Evolutionary conservation across 768 basidiomycete genomes (phyloP).

Genomic region (Porpolomopsis calyptriformis): DNA sequence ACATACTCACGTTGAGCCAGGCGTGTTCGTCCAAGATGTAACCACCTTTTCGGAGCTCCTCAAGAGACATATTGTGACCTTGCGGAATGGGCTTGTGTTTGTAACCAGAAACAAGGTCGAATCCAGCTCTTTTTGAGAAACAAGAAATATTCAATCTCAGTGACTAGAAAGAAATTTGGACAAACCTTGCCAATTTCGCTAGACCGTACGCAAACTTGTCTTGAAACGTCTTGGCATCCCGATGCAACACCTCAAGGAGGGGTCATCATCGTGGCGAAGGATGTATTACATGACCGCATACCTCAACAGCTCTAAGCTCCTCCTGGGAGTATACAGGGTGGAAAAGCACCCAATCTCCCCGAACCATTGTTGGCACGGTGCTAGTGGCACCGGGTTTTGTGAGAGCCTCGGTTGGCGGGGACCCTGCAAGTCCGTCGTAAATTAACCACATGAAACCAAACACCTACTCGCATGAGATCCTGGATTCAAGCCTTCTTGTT

Average conservation of each 20-base stretch:
- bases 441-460: too few species aligned
- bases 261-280: neutral
- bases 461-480: neutral
- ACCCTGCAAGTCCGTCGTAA: too few species aligned
- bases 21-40: conserved; percentile 62
- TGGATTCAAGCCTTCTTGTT: neutral
- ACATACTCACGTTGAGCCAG: conserved; percentile 58
- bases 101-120: conserved; percentile 82
- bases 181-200: conserved; percentile 44
- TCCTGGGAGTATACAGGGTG: conserved; percentile 81
- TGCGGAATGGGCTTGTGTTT: conserved; percentile 60
- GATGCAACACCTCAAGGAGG: conserved; percentile 51
- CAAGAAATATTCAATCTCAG: conserved; percentile 2
- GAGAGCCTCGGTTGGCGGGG: conserved; percentile 12
- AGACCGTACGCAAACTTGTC: conserved; percentile 67
- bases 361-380: conserved; percentile 44
- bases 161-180: conserved; percentile 7
- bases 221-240: conserved; percentile 47
- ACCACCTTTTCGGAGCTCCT: conserved; percentile 64
- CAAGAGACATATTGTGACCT: conserved; percentile 51
- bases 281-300: conserved; percentile 17
- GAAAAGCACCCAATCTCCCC: conserved; percentile 84
- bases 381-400: conserved; percentile 37
- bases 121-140: conserved; percentile 35
- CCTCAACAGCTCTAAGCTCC: conserved; percentile 66